Conservation (phyloP, 805 yeast genomes). For the Wickerhamomyces xylosicus region DNA sequence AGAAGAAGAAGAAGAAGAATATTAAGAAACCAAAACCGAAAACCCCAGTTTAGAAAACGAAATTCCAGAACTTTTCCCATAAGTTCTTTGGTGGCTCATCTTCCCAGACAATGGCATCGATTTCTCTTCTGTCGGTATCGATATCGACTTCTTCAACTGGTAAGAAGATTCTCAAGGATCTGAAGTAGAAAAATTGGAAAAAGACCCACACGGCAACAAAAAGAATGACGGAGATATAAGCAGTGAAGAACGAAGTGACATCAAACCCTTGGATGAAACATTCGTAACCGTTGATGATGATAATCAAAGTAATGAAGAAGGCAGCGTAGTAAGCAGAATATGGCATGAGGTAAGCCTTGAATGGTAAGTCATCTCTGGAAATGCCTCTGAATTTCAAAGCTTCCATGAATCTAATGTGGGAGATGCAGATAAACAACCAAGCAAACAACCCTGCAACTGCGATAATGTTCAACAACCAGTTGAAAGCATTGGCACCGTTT, state of each 20-base stretch:
- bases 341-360: constrained; percentile 66
- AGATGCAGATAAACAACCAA: constrained; percentile 55
- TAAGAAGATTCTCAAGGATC: constrained; percentile 30
- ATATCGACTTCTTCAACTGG: constrained; percentile 56
- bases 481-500: constrained; percentile 48
- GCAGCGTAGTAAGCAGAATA: constrained; percentile 54
- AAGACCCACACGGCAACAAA: constrained; percentile 45
- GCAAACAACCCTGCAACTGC: constrained; percentile 69
- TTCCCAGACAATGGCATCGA: constrained; percentile 51
- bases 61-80: constrained; percentile 47
- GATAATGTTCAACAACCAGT: constrained; percentile 68
- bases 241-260: constrained; percentile 52
- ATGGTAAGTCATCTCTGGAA: constrained; percentile 61
- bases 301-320: constrained; percentile 41
- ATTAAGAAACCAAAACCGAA: too few species aligned
- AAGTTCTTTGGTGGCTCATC: constrained; percentile 38
- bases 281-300: constrained; percentile 63
- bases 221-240: constrained; percentile 59
- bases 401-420: constrained; percentile 63
- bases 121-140: constrained; percentile 54
- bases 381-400: constrained; percentile 55
- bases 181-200: constrained; percentile 43
- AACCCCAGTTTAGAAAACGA: constrained; percentile 15
- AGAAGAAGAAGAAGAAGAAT: too few species aligned
- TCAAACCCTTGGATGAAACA: constrained; percentile 44